phyloP scores from a whole-genome alignment of 352 stramenopile species.

The Phytophthora sp. region DNA sequence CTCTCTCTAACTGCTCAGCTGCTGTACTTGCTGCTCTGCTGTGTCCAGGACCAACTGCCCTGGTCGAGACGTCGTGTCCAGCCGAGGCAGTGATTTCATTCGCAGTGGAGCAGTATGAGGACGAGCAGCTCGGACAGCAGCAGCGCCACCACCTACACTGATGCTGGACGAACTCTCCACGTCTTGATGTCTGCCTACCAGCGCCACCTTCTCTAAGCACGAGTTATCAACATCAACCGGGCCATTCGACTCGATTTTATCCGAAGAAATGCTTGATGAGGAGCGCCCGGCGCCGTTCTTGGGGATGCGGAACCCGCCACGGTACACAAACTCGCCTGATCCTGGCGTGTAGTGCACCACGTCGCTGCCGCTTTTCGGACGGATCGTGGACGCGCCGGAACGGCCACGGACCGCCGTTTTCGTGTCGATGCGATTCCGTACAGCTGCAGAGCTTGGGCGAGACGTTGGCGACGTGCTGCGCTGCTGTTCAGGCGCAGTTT shows the following conservation, averaged over 20 bases:
- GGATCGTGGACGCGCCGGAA: slow-evolving; percentile 39
- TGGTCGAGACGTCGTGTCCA: slow-evolving; percentile 28
- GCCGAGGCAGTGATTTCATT: slow-evolving; percentile 54
- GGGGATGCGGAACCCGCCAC: slow-evolving; percentile 64
- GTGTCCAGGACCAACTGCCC: neutral
- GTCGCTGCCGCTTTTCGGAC: slow-evolving; percentile 40
- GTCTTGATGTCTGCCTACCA: slow-evolving; percentile 43
- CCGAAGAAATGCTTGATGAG: too few relatives aligned
- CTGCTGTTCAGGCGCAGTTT: slow-evolving; percentile 41
- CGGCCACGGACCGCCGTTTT: slow-evolving; percentile 51
- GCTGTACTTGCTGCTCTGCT: neutral
- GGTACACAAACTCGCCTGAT: slow-evolving; percentile 60
- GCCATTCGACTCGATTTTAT: slow-evolving; percentile 1
- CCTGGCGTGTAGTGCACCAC: slow-evolving; percentile 51
- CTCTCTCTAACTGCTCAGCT: slow-evolving; percentile 15
- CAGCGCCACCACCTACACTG: neutral
- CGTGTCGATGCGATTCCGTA: slow-evolving; percentile 56
- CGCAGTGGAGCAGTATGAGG: slow-evolving; percentile 61
- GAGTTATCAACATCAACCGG: slow-evolving; percentile 39
- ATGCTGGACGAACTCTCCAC: slow-evolving; percentile 31
- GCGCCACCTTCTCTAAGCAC: slow-evolving; percentile 49
- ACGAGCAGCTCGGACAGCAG: slow-evolving; percentile 25
- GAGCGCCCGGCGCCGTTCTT: too few relatives aligned
- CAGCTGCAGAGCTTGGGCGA: slow-evolving; percentile 21
- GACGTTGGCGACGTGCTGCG: slow-evolving; percentile 32